phyloP scores from a whole-genome alignment of 768 basidiomycete genomes.

The Mycena filopes region DNA sequence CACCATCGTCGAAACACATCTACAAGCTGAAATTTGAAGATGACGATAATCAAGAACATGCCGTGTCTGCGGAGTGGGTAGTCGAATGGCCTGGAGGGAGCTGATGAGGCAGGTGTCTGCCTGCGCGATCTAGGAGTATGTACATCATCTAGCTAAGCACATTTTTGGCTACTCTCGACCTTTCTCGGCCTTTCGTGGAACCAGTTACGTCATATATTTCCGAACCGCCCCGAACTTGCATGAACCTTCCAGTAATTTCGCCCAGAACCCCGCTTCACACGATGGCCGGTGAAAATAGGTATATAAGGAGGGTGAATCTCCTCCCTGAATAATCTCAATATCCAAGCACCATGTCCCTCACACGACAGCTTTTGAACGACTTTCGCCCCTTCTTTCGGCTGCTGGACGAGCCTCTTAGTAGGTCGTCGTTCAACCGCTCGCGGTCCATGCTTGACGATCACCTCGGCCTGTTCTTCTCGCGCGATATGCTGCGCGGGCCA shows the following conservation, averaged over 20 bases:
- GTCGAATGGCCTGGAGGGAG: constrained; percentile 77
- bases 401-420: constrained; percentile 75
- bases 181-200: background rate
- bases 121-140: constrained; percentile 30
- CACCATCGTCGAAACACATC: constrained; percentile 57
- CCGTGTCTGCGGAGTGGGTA: constrained; percentile 81
- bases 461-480: constrained; percentile 51
- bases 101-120: constrained; percentile 27
- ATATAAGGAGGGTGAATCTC: constrained; percentile 25
- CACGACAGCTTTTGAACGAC: constrained; percentile 73
- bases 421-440: constrained; percentile 40
- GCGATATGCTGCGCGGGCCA: constrained; percentile 52
- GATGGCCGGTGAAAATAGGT: constrained; percentile 11
- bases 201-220: background rate
- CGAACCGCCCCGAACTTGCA: background rate
- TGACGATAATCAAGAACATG: constrained; percentile 85
- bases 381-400: constrained; percentile 80
- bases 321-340: background rate
- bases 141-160: constrained; percentile 25
- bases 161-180: background rate
- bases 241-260: constrained; percentile 26
- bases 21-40: constrained; percentile 92
- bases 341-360: constrained; percentile 64
- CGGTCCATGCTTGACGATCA: constrained; percentile 57
- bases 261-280: constrained; percentile 17